These are phyloP conservation scores for Sporodiniella umbellata DNA, from an alignment of 371 early-diverging fungal species.

Conservation along the genomic window DNA sequence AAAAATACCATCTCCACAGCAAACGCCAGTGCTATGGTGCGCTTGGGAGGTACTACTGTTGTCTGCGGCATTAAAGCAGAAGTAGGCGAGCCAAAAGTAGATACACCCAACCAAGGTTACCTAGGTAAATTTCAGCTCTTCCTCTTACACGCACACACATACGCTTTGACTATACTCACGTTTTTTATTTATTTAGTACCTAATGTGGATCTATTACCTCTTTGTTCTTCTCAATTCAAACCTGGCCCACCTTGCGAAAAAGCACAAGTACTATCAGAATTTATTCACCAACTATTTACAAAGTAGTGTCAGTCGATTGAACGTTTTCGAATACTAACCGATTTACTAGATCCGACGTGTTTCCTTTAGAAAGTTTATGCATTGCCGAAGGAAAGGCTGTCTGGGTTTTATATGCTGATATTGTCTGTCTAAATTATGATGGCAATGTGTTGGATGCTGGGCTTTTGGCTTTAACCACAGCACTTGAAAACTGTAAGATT, in stretches of 20 bases:
- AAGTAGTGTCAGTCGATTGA: too few species aligned
- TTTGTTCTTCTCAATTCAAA: conserved; percentile 79
- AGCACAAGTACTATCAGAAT: conserved; percentile 82
- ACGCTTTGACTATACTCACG: too few species aligned
- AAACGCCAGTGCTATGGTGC: conserved; percentile 84
- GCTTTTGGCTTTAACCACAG: conserved; percentile 70
- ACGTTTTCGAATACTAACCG: too few species aligned
- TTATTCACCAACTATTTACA: conserved; percentile 65
- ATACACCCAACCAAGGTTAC: conserved; percentile 71
- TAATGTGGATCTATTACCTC: conserved; percentile 87
- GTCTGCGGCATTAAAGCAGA: conserved; percentile 96
- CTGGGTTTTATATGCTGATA: conserved; percentile 90
- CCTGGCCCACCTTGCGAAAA: conserved; percentile 88
- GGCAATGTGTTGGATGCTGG: conserved; percentile 91
- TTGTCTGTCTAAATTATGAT: conserved; percentile 87
- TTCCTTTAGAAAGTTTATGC: conserved; percentile 74
- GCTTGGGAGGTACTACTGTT: conserved; percentile 87
- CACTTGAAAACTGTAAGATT: conserved; percentile 66
- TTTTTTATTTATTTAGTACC: too few species aligned
- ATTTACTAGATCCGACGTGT: conserved; percentile 44
- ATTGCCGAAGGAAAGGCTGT: conserved; percentile 82
- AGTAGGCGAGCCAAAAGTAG: conserved; percentile 78
- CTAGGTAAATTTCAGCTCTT: too few species aligned
- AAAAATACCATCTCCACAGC: conserved; percentile 79
- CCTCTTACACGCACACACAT: too few species aligned